These are phyloP conservation scores for Sugiyamaella qingdaonensis DNA, from an alignment of 805 yeast genomes.

Conservation along the genomic window DNA sequence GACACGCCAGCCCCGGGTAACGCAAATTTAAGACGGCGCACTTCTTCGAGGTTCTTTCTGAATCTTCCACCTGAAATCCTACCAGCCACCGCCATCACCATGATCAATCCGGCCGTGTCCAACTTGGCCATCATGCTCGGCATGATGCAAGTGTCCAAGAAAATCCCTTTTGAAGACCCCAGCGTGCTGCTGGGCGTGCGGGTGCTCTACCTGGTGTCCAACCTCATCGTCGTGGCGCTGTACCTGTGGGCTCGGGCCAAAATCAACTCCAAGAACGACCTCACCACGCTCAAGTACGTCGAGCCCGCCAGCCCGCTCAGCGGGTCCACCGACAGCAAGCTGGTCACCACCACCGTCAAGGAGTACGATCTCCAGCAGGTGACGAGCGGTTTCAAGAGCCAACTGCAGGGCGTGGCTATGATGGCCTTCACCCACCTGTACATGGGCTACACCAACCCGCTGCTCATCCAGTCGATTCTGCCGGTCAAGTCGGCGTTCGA, in stretches of 20 bases:
- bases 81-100: conserved; percentile 3
- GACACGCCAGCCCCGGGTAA: background rate
- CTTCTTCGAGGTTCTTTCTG: background rate
- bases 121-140: conserved; percentile 87
- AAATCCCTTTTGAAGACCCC: conserved; percentile 85
- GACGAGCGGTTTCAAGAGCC: conserved; percentile 69
- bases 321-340: conserved; percentile 63
- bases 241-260: conserved; percentile 60
- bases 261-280: conserved; percentile 70
- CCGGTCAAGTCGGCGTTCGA: conserved; percentile 89
- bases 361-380: conserved; percentile 92
- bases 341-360: conserved; percentile 86
- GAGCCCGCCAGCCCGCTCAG: conserved; percentile 77
- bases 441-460: conserved; percentile 96
- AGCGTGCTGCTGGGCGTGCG: conserved; percentile 69
- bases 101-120: conserved; percentile 83
- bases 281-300: conserved; percentile 87
- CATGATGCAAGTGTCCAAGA: conserved; percentile 93
- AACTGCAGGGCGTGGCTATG: conserved; percentile 88
- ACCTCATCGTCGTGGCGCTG: conserved; percentile 56
- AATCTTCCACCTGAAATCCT: background rate
- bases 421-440: conserved; percentile 97
- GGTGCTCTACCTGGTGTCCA: conserved; percentile 63
- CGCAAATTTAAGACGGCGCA: background rate
- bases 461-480: conserved; percentile 88